Percentiles rank a stretch among this genome's conserved stretches.
These are phyloP conservation scores for Metarhizium sp. DNA, from an alignment of 2,329 filamentous ascomycete species.

Conservation along the genomic window DNA sequence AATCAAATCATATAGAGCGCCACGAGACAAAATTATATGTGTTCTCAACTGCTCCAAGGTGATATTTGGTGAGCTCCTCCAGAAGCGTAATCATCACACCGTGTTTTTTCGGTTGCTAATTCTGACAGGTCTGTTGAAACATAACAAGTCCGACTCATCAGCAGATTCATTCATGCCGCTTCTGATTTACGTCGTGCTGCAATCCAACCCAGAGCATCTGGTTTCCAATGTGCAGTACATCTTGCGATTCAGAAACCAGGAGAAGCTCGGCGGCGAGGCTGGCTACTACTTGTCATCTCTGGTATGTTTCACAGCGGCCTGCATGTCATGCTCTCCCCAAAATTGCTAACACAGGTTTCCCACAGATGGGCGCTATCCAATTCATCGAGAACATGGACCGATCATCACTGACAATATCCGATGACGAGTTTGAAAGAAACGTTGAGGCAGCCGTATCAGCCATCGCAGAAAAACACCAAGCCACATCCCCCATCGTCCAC, in stretches of 20 bases:
- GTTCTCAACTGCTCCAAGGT: constrained; percentile 99
- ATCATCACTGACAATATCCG: constrained; percentile 83
- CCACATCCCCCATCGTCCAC: constrained; percentile 34
- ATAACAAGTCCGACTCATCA: constrained; percentile 86
- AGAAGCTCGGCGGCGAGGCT: constrained; percentile 94
- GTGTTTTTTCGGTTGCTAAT: not conserved
- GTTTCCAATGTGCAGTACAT: constrained; percentile 99
- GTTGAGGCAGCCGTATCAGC: constrained; percentile 95
- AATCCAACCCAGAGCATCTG: constrained; percentile 88
- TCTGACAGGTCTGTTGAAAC: constrained; percentile 65
- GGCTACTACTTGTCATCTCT: constrained; percentile 96
- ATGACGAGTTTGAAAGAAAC: constrained; percentile 90
- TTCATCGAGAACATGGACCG: constrained; percentile 96
- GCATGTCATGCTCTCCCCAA: not conserved
- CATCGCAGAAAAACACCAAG: constrained; percentile 81
- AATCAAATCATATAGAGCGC: constrained; percentile 94
- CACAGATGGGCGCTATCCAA: constrained; percentile 80
- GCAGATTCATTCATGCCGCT: constrained; percentile 94
- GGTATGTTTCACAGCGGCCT: constrained; percentile 29
- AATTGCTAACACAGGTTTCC: not conserved
- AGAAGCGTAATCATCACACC: not conserved
- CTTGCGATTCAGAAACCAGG: constrained; percentile 89
- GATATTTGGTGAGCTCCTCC: constrained; percentile 67
- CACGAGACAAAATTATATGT: constrained; percentile 95
- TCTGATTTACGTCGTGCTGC: constrained; percentile 89